A percentile compares a stretch with the other conserved stretches of the same genome.
Evolutionary conservation across 2,329 filamentous ascomycete species (phyloP).

Genomic region (Ciborinia camelliae): DNA sequence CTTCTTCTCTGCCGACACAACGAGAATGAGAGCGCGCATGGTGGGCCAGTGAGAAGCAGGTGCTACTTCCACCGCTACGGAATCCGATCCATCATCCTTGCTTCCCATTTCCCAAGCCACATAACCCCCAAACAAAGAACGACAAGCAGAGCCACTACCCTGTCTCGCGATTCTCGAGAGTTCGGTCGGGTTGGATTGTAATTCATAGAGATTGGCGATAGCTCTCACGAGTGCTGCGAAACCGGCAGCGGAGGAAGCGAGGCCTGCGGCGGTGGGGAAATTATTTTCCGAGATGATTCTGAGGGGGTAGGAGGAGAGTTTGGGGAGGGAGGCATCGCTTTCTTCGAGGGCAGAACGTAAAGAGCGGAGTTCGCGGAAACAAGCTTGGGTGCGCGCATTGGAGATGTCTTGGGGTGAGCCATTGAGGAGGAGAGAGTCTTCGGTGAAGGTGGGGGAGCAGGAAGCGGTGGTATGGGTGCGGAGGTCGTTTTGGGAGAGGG

Average conservation of each 20-base stretch:
- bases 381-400: slow-evolving; percentile 88
- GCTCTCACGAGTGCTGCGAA: slow-evolving; percentile 74
- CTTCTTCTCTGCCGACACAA: slow-evolving; percentile 92
- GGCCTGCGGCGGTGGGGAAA: slow-evolving; percentile 94
- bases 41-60: slow-evolving; percentile 88
- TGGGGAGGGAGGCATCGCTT: slow-evolving; percentile 69
- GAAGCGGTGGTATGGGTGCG: slow-evolving; percentile 95
- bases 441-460: slow-evolving; percentile 67
- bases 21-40: slow-evolving; percentile 89
- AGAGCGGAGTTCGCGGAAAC: slow-evolving; percentile 78
- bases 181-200: slow-evolving; percentile 76
- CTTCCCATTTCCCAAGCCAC: slow-evolving; percentile 88
- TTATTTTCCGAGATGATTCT: slow-evolving; percentile 96
- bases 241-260: slow-evolving; percentile 69
- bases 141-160: slow-evolving; percentile 91
- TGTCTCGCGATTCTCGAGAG: slow-evolving; percentile 88
- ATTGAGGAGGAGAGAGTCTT: slow-evolving; percentile 81
- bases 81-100: slow-evolving; percentile 77
- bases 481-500: slow-evolving; percentile 88
- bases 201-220: slow-evolving; percentile 86
- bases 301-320: slow-evolving; percentile 72
- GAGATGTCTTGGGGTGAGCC: slow-evolving; percentile 77
- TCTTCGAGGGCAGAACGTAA: slow-evolving; percentile 75
- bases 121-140: slow-evolving; percentile 90
- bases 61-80: slow-evolving; percentile 82